Percentiles rank a stretch among this genome's conserved stretches.
These are phyloP conservation scores for Phytophthora foliorum DNA, from an alignment of 352 stramenopile species.

Conservation along the genomic window DNA sequence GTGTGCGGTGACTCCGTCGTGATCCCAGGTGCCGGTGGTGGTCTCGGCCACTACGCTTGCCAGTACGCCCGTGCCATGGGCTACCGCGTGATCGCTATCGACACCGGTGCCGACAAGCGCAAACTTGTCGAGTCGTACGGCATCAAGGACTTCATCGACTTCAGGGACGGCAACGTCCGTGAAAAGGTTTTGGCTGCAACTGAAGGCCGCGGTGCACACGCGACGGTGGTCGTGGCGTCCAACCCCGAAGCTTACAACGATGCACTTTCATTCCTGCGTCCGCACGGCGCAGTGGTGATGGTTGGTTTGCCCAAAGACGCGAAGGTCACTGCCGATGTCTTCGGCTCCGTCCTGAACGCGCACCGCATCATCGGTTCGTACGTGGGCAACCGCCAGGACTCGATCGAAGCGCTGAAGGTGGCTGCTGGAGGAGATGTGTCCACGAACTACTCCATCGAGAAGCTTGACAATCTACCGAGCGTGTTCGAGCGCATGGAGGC, in stretches of 20 bases:
- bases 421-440: conserved; percentile 52
- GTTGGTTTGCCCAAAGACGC: conserved; percentile 71
- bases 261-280: conserved; percentile 66
- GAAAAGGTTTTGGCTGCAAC: conserved; percentile 50
- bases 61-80: conserved; percentile 80
- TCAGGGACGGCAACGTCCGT: conserved; percentile 53
- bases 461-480: conserved; percentile 42
- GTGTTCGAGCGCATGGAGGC: conserved; percentile 60
- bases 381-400: conserved; percentile 65
- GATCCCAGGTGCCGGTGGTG: conserved; percentile 70
- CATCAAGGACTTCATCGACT: conserved; percentile 77
- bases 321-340: conserved; percentile 42
- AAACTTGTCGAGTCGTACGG: conserved; percentile 67
- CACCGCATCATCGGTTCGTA: conserved; percentile 61
- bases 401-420: conserved; percentile 62
- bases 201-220: conserved; percentile 55
- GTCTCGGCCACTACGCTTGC: conserved; percentile 80
- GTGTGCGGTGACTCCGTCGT: conserved; percentile 51
- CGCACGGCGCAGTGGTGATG: conserved; percentile 66
- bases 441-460: conserved; percentile 50
- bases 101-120: conserved; percentile 66
- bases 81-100: conserved; percentile 76
- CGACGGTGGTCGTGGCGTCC: conserved; percentile 79
- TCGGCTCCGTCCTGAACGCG: conserved; percentile 51
- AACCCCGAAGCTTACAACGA: conserved; percentile 55